Conservation (phyloP, 345 rosid species). For the Arabidopsis suecica region DNA sequence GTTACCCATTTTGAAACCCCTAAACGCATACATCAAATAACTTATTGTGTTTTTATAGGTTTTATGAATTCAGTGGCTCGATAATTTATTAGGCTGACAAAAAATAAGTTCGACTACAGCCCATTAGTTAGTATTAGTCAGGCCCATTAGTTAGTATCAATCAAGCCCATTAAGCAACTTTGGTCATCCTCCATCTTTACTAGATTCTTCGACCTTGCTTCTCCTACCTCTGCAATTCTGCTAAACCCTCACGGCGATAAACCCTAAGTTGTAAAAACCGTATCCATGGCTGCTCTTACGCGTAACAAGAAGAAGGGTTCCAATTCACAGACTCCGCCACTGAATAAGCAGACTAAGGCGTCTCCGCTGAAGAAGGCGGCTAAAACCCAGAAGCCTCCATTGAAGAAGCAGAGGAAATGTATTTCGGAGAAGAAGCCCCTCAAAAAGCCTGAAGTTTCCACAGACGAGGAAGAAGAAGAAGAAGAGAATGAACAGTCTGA, state of each 20-base stretch:
- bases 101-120: not conserved
- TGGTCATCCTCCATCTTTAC: not conserved
- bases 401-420: slow-evolving; percentile 63
- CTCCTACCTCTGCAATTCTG: not conserved
- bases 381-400: slow-evolving; percentile 46
- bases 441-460: slow-evolving; percentile 32
- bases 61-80: no score
- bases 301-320: slow-evolving; percentile 60
- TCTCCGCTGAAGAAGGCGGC: slow-evolving; percentile 27
- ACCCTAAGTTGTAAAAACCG: slow-evolving; percentile 33
- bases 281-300: slow-evolving; percentile 50
- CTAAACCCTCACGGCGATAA: slow-evolving; percentile 37
- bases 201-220: not conserved
- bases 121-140: not conserved
- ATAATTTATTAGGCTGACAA: no score
- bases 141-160: slow-evolving; percentile 6
- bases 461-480: slow-evolving; percentile 50
- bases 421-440: slow-evolving; percentile 43
- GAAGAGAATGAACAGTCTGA: slow-evolving; percentile 49
- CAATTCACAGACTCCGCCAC: slow-evolving; percentile 45
- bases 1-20: no score
- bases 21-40: no score
- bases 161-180: not conserved
- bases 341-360: slow-evolving; percentile 20
- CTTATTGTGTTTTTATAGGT: no score